Evolutionary conservation across 1,284 basidiomycete species (phyloP).

Genomic region (Leccinum subatratum): DNA sequence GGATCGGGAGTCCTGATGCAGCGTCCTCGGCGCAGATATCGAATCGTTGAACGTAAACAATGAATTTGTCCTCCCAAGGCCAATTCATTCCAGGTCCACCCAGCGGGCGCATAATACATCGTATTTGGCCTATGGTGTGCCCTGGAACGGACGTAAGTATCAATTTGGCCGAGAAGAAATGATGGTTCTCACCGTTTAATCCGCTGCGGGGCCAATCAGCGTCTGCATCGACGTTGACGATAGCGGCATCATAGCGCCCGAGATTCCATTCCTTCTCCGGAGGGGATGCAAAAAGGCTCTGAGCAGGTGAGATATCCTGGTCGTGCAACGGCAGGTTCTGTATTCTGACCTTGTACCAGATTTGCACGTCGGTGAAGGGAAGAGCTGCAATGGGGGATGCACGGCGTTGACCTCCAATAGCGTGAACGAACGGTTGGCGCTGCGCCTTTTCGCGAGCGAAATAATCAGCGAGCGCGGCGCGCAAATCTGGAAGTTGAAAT

Average conservation of each 20-base stretch:
- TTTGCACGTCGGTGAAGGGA: not conserved
- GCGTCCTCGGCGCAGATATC: not conserved
- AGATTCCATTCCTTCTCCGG: not conserved
- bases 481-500: not conserved
- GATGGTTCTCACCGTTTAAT: not conserved
- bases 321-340: constrained; percentile 1
- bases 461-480: not conserved
- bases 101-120: not conserved
- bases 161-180: not conserved
- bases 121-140: not conserved
- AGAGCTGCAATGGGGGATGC: not conserved
- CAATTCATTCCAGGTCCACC: not conserved
- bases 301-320: not conserved
- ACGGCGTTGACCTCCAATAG: not conserved
- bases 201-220: constrained; percentile 1
- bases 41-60: constrained; percentile 1
- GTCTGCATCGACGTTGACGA: constrained; percentile 1
- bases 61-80: not conserved
- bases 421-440: not conserved
- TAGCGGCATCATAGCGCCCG: constrained; percentile 1
- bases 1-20: not conserved
- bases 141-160: not conserved
- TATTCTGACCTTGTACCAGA: constrained; percentile 1
- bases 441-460: not conserved
- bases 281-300: not conserved